phyloP scores from a whole-genome alignment of 2,329 filamentous ascomycete genomes.

The Aspergillus felis region DNA sequence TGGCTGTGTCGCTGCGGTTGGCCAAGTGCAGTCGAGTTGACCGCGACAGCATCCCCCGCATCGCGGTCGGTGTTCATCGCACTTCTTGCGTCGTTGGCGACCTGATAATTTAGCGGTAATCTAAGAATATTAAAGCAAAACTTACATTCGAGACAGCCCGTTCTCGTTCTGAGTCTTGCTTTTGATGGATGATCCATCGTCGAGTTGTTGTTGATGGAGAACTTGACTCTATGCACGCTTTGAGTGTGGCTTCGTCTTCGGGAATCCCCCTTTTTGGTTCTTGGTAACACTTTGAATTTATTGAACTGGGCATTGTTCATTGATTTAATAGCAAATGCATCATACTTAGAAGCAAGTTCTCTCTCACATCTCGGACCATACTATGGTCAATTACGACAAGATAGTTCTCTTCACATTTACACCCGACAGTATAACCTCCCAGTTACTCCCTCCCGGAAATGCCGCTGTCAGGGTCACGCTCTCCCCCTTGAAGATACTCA shows the following conservation, averaged over 20 bases:
- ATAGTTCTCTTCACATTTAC: conserved; percentile 16
- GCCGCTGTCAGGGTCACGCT: conserved; percentile 40
- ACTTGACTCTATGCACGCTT: no score
- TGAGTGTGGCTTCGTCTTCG: no score
- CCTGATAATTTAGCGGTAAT: neutral
- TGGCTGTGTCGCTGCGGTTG: neutral
- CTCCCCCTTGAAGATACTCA: conserved; percentile 59
- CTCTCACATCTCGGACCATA: no score
- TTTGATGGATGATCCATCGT: no score
- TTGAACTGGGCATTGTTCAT: no score
- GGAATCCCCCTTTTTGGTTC: no score
- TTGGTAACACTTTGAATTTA: no score
- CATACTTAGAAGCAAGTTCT: no score
- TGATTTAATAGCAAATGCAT: neutral
- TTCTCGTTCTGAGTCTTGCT: conserved; percentile 10
- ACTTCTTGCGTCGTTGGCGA: conserved; percentile 16
- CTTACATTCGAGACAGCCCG: conserved; percentile 13
- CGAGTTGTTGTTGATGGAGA: no score
- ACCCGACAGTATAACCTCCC: conserved; percentile 19
- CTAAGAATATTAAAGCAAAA: neutral
- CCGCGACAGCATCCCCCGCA: conserved; percentile 13
- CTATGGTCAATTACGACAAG: neutral
- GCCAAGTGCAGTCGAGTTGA: conserved; percentile 6
- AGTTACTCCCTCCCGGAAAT: conserved; percentile 12
- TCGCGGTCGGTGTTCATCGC: conserved; percentile 12